Evolutionary conservation across 2,329 filamentous ascomycete genomes (phyloP).

Genomic region (Nothophaeocryptopus gaeumannii): DNA sequence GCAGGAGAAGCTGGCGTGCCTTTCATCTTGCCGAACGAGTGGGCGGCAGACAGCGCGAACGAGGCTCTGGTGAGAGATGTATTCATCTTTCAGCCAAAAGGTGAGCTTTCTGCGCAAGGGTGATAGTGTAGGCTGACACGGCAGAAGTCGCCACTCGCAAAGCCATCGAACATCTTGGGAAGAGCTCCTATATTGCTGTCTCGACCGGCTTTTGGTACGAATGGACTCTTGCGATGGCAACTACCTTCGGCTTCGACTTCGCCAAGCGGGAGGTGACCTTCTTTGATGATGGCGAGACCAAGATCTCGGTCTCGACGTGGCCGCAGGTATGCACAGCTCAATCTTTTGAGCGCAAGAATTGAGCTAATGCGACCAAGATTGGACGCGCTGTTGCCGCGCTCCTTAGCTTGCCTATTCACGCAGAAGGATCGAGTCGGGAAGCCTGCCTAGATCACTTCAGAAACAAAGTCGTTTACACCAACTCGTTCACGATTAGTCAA

Average conservation of each 20-base stretch:
- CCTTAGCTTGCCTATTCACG: slow-evolving; percentile 31
- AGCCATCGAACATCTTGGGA: slow-evolving; percentile 28
- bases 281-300: slow-evolving; percentile 56
- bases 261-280: slow-evolving; percentile 30
- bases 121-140: background rate
- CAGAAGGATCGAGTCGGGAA: slow-evolving; percentile 2
- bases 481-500: slow-evolving; percentile 60
- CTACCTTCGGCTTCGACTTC: slow-evolving; percentile 40
- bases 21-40: slow-evolving; percentile 43
- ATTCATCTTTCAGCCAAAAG: slow-evolving; percentile 12
- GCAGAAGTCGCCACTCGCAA: slow-evolving; percentile 15
- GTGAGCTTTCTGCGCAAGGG: slow-evolving; percentile 2
- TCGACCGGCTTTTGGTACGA: slow-evolving; percentile 37
- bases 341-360: background rate
- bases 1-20: slow-evolving; percentile 38
- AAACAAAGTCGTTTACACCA: slow-evolving; percentile 53
- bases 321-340: slow-evolving; percentile 39
- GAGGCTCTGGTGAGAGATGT: slow-evolving; percentile 26
- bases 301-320: slow-evolving; percentile 60
- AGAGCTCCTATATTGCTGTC: slow-evolving; percentile 29
- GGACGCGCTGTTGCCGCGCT: slow-evolving; percentile 53
- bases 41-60: slow-evolving; percentile 30
- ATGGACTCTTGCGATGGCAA: slow-evolving; percentile 34
- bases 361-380: slow-evolving; percentile 19
- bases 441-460: slow-evolving; percentile 36